Base-by-base conservation (phyloP, 2,329 filamentous ascomycete species). In the Helotiales sp. region DNA sequence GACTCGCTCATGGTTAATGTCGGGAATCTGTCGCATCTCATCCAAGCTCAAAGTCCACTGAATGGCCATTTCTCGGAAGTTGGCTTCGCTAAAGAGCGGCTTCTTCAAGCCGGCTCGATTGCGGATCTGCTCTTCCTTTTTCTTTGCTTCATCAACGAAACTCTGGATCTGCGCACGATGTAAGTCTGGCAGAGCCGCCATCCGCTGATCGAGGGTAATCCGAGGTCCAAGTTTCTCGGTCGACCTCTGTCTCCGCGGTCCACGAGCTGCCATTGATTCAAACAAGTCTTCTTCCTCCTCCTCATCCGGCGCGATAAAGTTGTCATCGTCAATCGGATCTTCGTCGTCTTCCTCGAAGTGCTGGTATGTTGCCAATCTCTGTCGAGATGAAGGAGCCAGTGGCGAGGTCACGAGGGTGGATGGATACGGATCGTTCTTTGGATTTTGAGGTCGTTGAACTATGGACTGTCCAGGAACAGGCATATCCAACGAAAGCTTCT, bases 1-100 rank as follows among this genome's bases (percentile, higher is more conserved):
- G 24, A 91, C 86, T 68, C 85, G 87, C 25, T 85, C 82, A 1
- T 70, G 62, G 54, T 87, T 80, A 57, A 93, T 87, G 9, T 81
- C 82, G 0, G 79, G 79, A 49, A 93, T 88, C 8, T 73, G 72
- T 30, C 74, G 75, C 84, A 95, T 89, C 57, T 84, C 76, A 15
- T 82, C 79, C 9, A 84, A 67, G 8, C 78, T 83, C 7, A 76
- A 78, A 0, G 89, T 89, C 78, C 89, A 88, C 31, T 78, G 73
- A 50, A 91, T 83, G 12, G 83, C 87, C 88, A 95, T 93, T 64
- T 88, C 82, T 33, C 86, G 83, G 51, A 92, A 80, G 13, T 90
- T 79, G 22, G 78, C 79, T 59, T 91, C 87, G 0, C 84, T 86
- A 69, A 95, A 95, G 0, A 87, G 76, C 2, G 80, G 79, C 3